Evolutionary conservation across 257 asterid species (phyloP), one percentile per base, ranked within the genome.

Genomic region (Lithospermum erythrorhizon): DNA sequence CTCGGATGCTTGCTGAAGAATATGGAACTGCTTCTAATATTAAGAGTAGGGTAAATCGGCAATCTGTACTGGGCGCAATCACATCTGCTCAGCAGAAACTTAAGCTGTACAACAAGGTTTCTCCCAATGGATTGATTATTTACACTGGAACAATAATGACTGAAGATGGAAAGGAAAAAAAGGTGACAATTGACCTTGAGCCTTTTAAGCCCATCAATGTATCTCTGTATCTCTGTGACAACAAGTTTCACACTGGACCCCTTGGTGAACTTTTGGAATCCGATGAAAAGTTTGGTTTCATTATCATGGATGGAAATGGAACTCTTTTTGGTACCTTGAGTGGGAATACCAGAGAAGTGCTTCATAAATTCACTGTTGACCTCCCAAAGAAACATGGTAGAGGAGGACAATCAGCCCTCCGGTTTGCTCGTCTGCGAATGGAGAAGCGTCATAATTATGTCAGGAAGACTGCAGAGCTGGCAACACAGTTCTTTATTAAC

Each of bases 371-470:
- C 71, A 73, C 77, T 6, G 82, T 77, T 56, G 82, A 77, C 53
- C 82, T 77, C 53, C 79, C 82, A 41, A 77, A 77, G 66, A 77
- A 77, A 57, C 82, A 77, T 16, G 82, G 82, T 45, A 73, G 79
- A 64, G 82, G 82, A 64, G 82, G 79, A 57, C 82, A 73, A 63
- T 77, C 82, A 21, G 82, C 82, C 30, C 79, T 77, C 55, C 75
- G 79, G 23, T 77, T 73, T 37, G 82, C 82, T 58, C 82, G 79
- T 70, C 77, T 77, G 21, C 75, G 82, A 61, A 70, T 77, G 79
- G 82, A 77, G 67, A 77, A 77, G 69, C 79, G 82, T 8, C 82
- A 73, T 61, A 77, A 77, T 62, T 73, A 77, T 68, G 79, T 74
- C 6, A 70, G 82, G 64, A 77, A 77, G 67, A 71, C 82, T 0